phyloP scores from a whole-genome alignment of 345 rosid genomes.

The Hibiscus trionum region DNA sequence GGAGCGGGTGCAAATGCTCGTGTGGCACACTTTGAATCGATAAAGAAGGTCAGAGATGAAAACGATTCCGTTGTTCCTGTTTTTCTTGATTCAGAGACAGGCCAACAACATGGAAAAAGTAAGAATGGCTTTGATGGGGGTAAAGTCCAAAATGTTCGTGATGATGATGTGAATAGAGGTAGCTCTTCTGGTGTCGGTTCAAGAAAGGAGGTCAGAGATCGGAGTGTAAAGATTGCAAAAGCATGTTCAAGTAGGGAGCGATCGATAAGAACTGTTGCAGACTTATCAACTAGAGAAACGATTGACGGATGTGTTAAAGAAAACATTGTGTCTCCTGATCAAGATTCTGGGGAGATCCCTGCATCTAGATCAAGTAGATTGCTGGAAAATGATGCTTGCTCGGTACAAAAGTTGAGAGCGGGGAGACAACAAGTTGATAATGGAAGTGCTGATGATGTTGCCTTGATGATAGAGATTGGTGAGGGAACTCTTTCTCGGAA shows the following conservation, averaged over 20 bases:
- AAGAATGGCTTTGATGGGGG: constrained; percentile 26
- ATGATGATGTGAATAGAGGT: constrained; percentile 12
- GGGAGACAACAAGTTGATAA: constrained; percentile 17
- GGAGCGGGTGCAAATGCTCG: constrained; percentile 30
- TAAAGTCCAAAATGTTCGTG: constrained; percentile 21
- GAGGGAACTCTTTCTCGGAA: constrained; percentile 21
- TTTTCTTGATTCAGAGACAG: constrained; percentile 34
- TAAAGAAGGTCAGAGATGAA: constrained; percentile 47
- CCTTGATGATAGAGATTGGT: constrained; percentile 20
- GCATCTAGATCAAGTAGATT: constrained; percentile 22
- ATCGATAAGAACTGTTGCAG: constrained; percentile 16
- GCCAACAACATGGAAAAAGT: constrained; percentile 18
- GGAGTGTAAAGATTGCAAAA: constrained; percentile 22
- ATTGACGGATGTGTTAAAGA: constrained; percentile 14
- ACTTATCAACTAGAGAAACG: constrained; percentile 14
- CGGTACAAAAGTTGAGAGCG: constrained; percentile 27
- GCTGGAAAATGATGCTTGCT: constrained; percentile 23
- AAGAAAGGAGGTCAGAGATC: constrained; percentile 26
- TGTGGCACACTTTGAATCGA: constrained; percentile 27
- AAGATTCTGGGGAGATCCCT: constrained; percentile 17
- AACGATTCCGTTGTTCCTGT: constrained; percentile 78
- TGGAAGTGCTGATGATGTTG: constrained; percentile 7
- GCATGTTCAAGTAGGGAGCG: constrained; percentile 18
- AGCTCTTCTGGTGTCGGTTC: constrained; percentile 18
- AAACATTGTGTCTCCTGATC: constrained; percentile 17